Evolutionary conservation across 306 rosid species (phyloP).

Genomic region (Cotoneaster glaucophyllus): DNA sequence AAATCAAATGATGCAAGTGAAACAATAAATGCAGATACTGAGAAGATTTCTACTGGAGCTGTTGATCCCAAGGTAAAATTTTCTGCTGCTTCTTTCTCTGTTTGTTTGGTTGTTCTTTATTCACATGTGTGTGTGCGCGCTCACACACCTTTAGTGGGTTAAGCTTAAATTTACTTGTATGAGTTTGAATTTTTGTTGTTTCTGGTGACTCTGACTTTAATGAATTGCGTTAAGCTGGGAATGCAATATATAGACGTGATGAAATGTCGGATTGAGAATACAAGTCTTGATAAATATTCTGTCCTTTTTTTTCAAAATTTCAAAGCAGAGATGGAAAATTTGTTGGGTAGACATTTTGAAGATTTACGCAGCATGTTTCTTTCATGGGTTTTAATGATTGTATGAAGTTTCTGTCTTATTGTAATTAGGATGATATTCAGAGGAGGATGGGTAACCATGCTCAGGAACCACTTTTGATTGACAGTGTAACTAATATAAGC

Average conservation of each 20-base stretch:
- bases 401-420: constrained; percentile 16
- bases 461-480: constrained; percentile 31
- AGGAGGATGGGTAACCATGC: constrained; percentile 18
- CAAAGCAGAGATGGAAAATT: background rate
- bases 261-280: background rate
- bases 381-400: background rate
- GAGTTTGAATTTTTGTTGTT: background rate
- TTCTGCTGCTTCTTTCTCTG: constrained; percentile 3
- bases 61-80: constrained; percentile 30
- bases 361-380: background rate
- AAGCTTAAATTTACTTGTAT: background rate
- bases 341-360: background rate
- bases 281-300: background rate
- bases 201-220: background rate
- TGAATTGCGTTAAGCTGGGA: constrained; percentile 4
- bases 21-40: constrained; percentile 28
- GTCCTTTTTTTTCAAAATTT: background rate
- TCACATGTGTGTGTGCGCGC: background rate
- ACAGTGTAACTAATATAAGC: constrained; percentile 35
- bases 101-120: background rate
- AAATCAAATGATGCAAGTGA: constrained; percentile 26
- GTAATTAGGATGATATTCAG: constrained; percentile 29
- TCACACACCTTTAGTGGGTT: background rate
- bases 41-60: constrained; percentile 23
- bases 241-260: background rate